These are phyloP conservation scores for Trametes versicolor DNA, from an alignment of 1,284 basidiomycete genomes.

Conservation along the genomic window DNA sequence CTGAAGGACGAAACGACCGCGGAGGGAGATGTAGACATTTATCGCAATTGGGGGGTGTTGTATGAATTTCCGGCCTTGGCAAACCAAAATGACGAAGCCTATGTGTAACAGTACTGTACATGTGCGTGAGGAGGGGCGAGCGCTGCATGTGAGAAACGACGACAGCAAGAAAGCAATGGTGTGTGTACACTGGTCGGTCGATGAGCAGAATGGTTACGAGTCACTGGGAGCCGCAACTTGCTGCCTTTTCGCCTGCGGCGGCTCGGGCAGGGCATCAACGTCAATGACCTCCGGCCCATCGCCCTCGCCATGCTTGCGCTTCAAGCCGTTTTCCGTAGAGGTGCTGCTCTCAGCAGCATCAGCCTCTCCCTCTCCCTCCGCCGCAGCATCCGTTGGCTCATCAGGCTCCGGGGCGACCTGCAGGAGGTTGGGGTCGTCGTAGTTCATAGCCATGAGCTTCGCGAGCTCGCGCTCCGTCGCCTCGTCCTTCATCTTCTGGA, in stretches of 20 bases:
- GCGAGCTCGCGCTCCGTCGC: slow-evolving; percentile 33
- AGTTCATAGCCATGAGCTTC: not conserved
- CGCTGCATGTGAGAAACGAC: not conserved
- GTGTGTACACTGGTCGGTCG: not conserved
- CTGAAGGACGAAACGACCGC: not conserved
- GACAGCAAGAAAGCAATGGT: slow-evolving; percentile 7
- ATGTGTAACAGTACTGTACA: slow-evolving; percentile 15
- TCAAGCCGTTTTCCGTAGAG: slow-evolving; percentile 13
- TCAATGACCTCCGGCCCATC: slow-evolving; percentile 4
- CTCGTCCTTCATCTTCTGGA: slow-evolving; percentile 50
- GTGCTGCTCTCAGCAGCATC: not conserved
- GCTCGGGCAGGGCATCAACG: slow-evolving; percentile 9
- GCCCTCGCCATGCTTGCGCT: slow-evolving; percentile 21
- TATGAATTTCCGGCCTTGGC: slow-evolving; percentile 16
- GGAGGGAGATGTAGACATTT: slow-evolving; percentile 6
- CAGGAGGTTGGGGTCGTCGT: not conserved
- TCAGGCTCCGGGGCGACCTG: not conserved
- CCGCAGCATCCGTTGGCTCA: not conserved
- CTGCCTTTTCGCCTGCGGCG: slow-evolving; percentile 23
- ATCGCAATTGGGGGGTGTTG: slow-evolving; percentile 14
- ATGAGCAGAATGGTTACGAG: not conserved
- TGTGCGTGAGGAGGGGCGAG: not conserved
- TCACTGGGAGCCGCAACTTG: not conserved
- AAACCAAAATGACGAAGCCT: slow-evolving; percentile 1
- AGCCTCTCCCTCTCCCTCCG: not conserved